Evolutionary conservation across 108 stramenopile species (phyloP).

Genomic region (Cyclotella baltica): DNA sequence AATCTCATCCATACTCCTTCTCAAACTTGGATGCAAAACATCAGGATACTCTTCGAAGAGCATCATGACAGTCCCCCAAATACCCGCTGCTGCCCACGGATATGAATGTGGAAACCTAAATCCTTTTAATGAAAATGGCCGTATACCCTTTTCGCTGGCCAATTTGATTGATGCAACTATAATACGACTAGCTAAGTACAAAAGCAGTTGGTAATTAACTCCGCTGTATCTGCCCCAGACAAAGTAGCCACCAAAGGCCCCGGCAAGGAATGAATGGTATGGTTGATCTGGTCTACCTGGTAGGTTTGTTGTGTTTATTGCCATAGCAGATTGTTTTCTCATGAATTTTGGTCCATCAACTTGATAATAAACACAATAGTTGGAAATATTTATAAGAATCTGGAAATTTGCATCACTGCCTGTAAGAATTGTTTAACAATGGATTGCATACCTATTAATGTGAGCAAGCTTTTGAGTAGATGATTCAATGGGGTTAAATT

Average conservation of each 20-base stretch:
- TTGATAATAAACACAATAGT: neutral
- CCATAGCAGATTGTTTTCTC: slow-evolving; percentile 16
- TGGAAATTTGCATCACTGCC: neutral
- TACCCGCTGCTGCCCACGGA: slow-evolving; percentile 64
- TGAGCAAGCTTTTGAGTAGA: neutral
- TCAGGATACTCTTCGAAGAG: slow-evolving; percentile 86
- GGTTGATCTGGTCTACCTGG: slow-evolving; percentile 75
- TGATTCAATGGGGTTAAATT: slow-evolving; percentile 8
- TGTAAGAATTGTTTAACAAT: too few species aligned
- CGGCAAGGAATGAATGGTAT: slow-evolving; percentile 84
- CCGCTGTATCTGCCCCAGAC: slow-evolving; percentile 84
- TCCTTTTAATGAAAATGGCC: slow-evolving; percentile 49
- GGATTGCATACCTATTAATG: slow-evolving; percentile 12
- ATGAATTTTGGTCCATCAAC: slow-evolving; percentile 64
- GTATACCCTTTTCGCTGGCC: slow-evolving; percentile 60
- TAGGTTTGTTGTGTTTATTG: neutral
- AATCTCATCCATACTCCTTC: slow-evolving; percentile 88
- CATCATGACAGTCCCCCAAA: slow-evolving; percentile 87
- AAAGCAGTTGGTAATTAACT: slow-evolving; percentile 81
- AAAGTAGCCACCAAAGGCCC: slow-evolving; percentile 80
- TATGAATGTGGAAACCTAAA: slow-evolving; percentile 52
- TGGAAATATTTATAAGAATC: neutral
- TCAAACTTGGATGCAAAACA: slow-evolving; percentile 80
- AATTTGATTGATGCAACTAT: slow-evolving; percentile 64
- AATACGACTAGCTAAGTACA: slow-evolving; percentile 86